These are phyloP conservation scores for Trichoderma gamsii DNA, from an alignment of 495 filamentous ascomycete genomes.

Conservation along the genomic window DNA sequence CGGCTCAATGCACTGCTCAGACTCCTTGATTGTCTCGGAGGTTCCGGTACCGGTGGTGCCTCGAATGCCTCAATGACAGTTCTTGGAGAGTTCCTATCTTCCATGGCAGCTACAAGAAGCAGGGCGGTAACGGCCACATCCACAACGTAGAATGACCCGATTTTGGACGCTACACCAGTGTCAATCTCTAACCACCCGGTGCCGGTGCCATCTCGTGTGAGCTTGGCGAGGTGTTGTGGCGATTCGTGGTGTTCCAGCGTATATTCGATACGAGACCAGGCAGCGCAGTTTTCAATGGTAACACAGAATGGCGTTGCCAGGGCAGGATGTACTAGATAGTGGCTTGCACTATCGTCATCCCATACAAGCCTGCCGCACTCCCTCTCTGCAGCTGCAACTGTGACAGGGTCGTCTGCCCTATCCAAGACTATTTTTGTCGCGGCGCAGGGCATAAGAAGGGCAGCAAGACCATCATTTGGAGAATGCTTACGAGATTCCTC, in stretches of 20 bases:
- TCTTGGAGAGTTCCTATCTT: constrained; percentile 37
- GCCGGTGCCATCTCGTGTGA: constrained; percentile 48
- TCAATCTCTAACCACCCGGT: constrained; percentile 48
- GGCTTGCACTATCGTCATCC: constrained; percentile 54
- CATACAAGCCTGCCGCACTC: constrained; percentile 69
- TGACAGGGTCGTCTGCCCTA: constrained; percentile 52
- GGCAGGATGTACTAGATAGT: constrained; percentile 68
- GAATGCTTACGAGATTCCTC: constrained; percentile 49
- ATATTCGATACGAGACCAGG: constrained; percentile 52
- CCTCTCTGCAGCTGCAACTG: constrained; percentile 58
- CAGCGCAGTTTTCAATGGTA: constrained; percentile 44
- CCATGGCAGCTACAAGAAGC: constrained; percentile 60
- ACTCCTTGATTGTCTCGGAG: constrained; percentile 11
- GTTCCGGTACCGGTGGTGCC: constrained; percentile 38
- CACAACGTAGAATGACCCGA: constrained; percentile 64
- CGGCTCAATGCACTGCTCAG: constrained; percentile 25
- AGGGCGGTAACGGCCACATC: constrained; percentile 66
- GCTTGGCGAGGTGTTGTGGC: constrained; percentile 43
- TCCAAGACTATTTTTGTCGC: constrained; percentile 68
- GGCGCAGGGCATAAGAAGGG: constrained; percentile 62
- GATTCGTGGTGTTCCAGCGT: constrained; percentile 56
- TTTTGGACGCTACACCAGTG: constrained; percentile 42
- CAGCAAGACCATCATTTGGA: constrained; percentile 63
- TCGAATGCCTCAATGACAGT: constrained; percentile 44
- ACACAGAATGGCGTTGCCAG: constrained; percentile 53